Evolutionary conservation across 768 basidiomycete genomes (phyloP).

Genomic region (Inosperma sp.): DNA sequence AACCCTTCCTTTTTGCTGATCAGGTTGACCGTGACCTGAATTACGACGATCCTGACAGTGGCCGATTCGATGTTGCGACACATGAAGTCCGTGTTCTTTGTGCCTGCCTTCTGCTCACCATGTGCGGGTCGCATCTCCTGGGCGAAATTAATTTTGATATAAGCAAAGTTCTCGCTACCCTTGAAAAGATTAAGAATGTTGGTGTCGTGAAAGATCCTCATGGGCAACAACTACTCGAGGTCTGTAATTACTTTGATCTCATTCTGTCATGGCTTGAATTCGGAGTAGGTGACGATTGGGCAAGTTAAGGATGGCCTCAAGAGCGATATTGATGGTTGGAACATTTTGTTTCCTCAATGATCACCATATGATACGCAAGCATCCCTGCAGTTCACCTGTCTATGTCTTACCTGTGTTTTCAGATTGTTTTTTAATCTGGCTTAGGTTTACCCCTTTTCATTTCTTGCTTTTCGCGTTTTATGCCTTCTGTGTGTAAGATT

Average conservation of each 20-base stretch:
- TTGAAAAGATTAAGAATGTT: neutral
- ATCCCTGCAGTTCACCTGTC: too few relatives aligned
- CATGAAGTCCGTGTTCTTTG: conserved; percentile 3
- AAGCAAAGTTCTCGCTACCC: neutral
- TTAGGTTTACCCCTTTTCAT: neutral
- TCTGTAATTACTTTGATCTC: neutral
- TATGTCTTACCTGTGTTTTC: too few relatives aligned
- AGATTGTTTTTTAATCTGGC: too few relatives aligned
- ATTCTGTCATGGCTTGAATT: conserved; percentile 1
- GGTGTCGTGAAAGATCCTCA: conserved; percentile 1
- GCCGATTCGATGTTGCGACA: neutral
- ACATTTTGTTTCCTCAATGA: conserved; percentile 5
- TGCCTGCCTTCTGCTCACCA: conserved; percentile 2
- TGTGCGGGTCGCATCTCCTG: conserved; percentile 1
- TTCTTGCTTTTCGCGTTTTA: neutral
- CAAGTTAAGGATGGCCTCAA: conserved; percentile 1
- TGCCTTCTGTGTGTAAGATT: too few relatives aligned
- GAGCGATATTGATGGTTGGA: conserved; percentile 1
- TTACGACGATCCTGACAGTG: neutral
- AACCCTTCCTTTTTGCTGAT: neutral
- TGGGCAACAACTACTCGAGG: neutral
- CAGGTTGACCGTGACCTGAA: conserved; percentile 5
- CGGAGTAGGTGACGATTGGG: conserved; percentile 2
- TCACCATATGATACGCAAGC: too few relatives aligned
- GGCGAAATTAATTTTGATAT: neutral